Conservation (phyloP, 805 yeast species). For the Wickerhamiella domercqiae region DNA sequence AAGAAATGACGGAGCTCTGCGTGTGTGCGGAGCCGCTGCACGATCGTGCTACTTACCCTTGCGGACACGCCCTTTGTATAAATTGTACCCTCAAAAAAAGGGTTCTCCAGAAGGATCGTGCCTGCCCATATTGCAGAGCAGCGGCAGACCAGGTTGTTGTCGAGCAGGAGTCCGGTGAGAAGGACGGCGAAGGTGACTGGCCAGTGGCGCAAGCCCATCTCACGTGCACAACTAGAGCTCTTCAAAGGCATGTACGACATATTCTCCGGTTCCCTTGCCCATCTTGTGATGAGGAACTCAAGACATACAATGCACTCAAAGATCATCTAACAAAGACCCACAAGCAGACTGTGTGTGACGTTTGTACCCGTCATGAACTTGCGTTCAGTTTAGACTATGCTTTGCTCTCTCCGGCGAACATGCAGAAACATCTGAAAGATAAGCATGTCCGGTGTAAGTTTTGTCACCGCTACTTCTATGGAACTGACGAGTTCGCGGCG, state of each 20-base stretch:
- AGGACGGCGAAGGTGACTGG: constrained; percentile 6
- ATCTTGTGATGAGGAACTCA: constrained; percentile 22
- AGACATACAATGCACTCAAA: constrained; percentile 36
- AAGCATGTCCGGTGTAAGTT: constrained; percentile 69
- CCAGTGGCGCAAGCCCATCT: constrained; percentile 31
- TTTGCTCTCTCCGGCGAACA: constrained; percentile 37
- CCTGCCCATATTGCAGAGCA: constrained; percentile 75
- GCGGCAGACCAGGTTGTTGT: constrained; percentile 39
- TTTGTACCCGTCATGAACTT: constrained; percentile 64
- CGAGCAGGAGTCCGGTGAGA: constrained; percentile 31
- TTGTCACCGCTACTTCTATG: constrained; percentile 65
- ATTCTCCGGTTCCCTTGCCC: constrained; percentile 29
- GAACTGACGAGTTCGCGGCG: constrained; percentile 67
- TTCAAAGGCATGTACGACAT: constrained; percentile 39
- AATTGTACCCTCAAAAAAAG: constrained; percentile 70
- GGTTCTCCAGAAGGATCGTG: constrained; percentile 54
- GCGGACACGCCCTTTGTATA: constrained; percentile 77
- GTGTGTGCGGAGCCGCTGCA: constrained; percentile 66
- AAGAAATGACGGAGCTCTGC: constrained; percentile 33
- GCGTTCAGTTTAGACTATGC: constrained; percentile 61
- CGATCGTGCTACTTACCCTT: constrained; percentile 60
- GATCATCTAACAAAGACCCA: constrained; percentile 55
- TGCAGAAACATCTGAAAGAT: constrained; percentile 50
- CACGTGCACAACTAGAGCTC: constrained; percentile 41
- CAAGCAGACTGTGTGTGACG: constrained; percentile 47